Evolutionary conservation across 176 grass and related monocot genomes (phyloP), one percentile per base, ranked within the genome.

Genomic region (Oropetium thomaeum): DNA sequence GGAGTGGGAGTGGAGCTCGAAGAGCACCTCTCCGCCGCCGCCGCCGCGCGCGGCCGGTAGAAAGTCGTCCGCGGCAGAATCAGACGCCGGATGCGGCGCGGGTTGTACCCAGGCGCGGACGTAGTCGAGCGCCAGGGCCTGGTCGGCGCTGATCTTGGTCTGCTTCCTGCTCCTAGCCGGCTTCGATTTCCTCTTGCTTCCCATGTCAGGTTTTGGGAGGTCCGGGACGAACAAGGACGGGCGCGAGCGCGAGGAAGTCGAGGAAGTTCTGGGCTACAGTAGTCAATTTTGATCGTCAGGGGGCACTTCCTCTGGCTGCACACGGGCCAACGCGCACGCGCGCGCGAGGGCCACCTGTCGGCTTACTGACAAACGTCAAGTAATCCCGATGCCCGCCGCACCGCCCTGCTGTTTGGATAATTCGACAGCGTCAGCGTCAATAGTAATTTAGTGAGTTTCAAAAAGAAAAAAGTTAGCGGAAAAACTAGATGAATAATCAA

Each of bases 1-100:
- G 48, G 96, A 90, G 82, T 99, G 96, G 10, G 84, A 95, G 82
- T 99, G 96, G 48, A 99, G 69, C 40, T 99, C 96, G 52, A 99
- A 95, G 22, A 90, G 58, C 57, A 95, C 67, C 37, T 60, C 83
- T 33, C 78, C 68, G 5, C 68, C 25, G 79, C 80, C 25, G 79
- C 76, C 78, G 40, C 65, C 8, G 70, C 63, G 84, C 32, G 61
- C 27, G 22, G 54, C 8, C 39, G 95, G 91, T 82, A 89, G 77
- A 89, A 98, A 98, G 28, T 81, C 86, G 44, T 82, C 78, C 22
- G 30, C 65, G 8, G 37, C 33, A 23, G 84, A 73, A 30, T 10
- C 69, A 62, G 64, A 59, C 32, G 42, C 47, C 73, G 52, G 58
- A 32, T 58, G 30, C 2, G 73, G 86, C 34, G 39, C 54, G 17